phyloP scores from a whole-genome alignment of 192 early-diverging fungal genomes.

The Coemansia sp. region DNA sequence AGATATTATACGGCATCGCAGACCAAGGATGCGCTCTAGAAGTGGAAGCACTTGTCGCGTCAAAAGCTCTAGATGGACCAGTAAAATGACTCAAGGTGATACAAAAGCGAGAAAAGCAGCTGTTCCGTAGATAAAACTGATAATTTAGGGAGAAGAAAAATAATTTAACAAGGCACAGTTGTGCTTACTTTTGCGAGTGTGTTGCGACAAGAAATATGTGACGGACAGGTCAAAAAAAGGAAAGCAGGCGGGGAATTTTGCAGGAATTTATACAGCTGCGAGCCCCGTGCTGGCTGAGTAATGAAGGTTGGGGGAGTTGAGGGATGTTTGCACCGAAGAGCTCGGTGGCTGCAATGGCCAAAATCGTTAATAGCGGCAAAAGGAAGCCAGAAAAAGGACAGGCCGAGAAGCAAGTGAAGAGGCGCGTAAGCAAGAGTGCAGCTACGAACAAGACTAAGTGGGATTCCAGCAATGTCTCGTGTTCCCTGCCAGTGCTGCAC shows the following conservation, averaged over 20 bases:
- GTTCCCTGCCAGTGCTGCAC: neutral
- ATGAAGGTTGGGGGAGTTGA: neutral
- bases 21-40: neutral
- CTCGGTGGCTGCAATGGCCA: neutral
- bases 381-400: neutral
- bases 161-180: neutral
- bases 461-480: neutral
- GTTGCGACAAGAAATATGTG: neutral
- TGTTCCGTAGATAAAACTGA: neutral
- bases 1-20: conserved; percentile 41
- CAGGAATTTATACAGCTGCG: neutral
- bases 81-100: neutral
- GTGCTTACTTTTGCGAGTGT: neutral
- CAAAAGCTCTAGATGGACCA: neutral
- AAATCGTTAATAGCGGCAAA: neutral
- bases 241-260: neutral
- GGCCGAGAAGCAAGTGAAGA: conserved; percentile 3
- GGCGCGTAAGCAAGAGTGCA: neutral
- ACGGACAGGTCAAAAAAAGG: neutral
- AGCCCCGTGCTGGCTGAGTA: neutral
- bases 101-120: neutral
- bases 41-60: neutral
- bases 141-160: neutral
- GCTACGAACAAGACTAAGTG: neutral
- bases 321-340: neutral